phyloP scores from a whole-genome alignment of 371 early-diverging fungal genomes.

The Mortierella sp. region DNA sequence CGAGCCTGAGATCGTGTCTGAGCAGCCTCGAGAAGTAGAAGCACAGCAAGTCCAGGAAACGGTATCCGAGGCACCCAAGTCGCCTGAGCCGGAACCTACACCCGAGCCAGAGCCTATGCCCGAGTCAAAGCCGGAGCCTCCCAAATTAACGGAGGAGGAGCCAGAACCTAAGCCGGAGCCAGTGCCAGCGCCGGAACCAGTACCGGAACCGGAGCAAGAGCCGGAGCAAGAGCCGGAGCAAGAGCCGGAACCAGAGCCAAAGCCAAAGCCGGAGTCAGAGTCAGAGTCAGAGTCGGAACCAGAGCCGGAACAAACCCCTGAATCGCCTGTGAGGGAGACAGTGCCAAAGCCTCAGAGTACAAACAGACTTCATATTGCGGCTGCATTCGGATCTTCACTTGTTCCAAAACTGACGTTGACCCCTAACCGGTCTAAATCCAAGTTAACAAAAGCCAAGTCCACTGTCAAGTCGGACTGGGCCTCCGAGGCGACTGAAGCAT shows the following conservation, averaged over 20 bases:
- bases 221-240: no score
- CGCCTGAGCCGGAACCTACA: background rate
- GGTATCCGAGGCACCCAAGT: background rate
- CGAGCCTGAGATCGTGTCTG: background rate
- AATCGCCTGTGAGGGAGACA: no score
- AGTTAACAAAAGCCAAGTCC: slow-evolving; percentile 5
- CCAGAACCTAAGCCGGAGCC: background rate
- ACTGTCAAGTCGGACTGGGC: slow-evolving; percentile 42
- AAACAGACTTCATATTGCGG: no score
- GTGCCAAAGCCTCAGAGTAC: no score
- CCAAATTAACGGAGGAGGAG: background rate
- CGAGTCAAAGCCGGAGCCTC: background rate
- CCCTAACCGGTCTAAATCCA: slow-evolving; percentile 22
- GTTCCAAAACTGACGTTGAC: slow-evolving; percentile 46
- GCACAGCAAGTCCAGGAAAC: background rate
- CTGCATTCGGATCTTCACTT: slow-evolving; percentile 33
- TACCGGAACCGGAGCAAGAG: no score
- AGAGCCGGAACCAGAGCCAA: no score
- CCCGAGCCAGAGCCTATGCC: slow-evolving; percentile 7
- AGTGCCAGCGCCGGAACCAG: slow-evolving; percentile 17
- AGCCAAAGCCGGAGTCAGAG: no score
- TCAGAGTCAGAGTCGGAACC: no score
- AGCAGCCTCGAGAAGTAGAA: background rate
- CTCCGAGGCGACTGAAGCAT: slow-evolving; percentile 39
- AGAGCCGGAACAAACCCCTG: no score